These are phyloP conservation scores for Lomentospora prolificans DNA, from an alignment of 2,329 filamentous ascomycete species.

Conservation along the genomic window DNA sequence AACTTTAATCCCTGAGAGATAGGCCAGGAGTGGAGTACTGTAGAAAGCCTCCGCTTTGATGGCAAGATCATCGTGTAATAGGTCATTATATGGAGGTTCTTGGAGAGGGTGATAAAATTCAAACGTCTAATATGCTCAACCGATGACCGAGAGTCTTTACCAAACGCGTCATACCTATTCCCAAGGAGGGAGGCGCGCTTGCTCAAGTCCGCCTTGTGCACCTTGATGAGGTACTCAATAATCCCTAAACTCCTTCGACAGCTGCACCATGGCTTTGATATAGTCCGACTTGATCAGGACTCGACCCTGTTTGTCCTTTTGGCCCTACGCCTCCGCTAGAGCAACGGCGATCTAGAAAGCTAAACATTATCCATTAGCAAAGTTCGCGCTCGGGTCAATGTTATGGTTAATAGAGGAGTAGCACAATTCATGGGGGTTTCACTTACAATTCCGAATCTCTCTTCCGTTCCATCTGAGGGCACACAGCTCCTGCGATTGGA, in stretches of 20 bases:
- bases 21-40: too few relatives aligned
- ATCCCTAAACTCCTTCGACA: constrained; percentile 15
- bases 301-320: constrained; percentile 11
- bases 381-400: too few relatives aligned
- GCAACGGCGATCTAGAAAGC: not conserved
- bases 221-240: constrained; percentile 12
- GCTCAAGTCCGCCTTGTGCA: not conserved
- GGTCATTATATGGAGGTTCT: too few relatives aligned
- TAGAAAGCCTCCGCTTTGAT: too few relatives aligned
- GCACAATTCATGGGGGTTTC: too few relatives aligned
- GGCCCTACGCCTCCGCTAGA: constrained; percentile 8
- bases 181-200: not conserved
- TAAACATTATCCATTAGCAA: not conserved
- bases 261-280: constrained; percentile 14
- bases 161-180: not conserved
- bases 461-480: not conserved
- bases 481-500: not conserved
- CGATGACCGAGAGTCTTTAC: too few relatives aligned
- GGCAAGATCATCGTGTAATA: too few relatives aligned
- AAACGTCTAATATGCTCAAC: too few relatives aligned
- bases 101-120: too few relatives aligned
- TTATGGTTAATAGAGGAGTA: not conserved
- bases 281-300: constrained; percentile 15
- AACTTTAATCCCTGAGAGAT: too few relatives aligned
- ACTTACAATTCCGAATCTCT: not conserved